A percentile compares a stretch with the other conserved stretches of the same genome.
Conservation (phyloP, 1,284 basidiomycete genomes). For the Peniophora sp. region DNA sequence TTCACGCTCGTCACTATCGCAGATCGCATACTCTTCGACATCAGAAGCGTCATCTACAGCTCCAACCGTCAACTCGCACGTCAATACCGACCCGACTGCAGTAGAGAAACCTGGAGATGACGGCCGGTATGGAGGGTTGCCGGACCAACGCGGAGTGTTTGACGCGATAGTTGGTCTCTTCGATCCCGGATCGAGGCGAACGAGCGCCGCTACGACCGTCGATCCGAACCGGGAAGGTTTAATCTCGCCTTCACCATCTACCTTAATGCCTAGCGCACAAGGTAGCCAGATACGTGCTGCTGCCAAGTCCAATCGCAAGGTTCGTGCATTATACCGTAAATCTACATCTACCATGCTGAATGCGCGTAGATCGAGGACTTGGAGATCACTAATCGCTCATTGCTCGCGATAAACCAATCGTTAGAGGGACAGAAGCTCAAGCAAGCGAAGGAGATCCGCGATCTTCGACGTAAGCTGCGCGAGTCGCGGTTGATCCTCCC, state of each 20-base stretch:
- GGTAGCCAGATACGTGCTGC: conserved; percentile 45
- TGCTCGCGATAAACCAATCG: conserved; percentile 68
- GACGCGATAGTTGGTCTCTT: conserved; percentile 5
- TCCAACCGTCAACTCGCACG: conserved; percentile 21
- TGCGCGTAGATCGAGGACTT: conserved; percentile 65
- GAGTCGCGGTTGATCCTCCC: conserved; percentile 72
- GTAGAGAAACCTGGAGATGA: background rate
- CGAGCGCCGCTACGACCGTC: conserved; percentile 1
- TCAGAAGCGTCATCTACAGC: conserved; percentile 24
- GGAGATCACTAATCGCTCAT: conserved; percentile 74
- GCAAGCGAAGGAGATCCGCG: conserved; percentile 76
- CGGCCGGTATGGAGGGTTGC: background rate
- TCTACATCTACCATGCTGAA: background rate
- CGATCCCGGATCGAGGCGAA: conserved; percentile 3
- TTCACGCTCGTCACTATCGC: conserved; percentile 41
- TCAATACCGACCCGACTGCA: conserved; percentile 4
- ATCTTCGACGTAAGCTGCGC: conserved; percentile 65
- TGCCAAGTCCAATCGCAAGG: conserved; percentile 76
- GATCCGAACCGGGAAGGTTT: background rate
- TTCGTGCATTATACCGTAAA: conserved; percentile 20
- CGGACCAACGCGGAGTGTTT: background rate
- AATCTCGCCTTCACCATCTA: background rate
- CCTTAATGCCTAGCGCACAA: background rate
- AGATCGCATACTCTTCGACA: conserved; percentile 15
- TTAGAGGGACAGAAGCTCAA: conserved; percentile 66